Percentiles rank a stretch among this genome's conserved stretches.
These are phyloP conservation scores for Lasiosphaeria ovina DNA, from an alignment of 495 filamentous ascomycete genomes.

Conservation along the genomic window DNA sequence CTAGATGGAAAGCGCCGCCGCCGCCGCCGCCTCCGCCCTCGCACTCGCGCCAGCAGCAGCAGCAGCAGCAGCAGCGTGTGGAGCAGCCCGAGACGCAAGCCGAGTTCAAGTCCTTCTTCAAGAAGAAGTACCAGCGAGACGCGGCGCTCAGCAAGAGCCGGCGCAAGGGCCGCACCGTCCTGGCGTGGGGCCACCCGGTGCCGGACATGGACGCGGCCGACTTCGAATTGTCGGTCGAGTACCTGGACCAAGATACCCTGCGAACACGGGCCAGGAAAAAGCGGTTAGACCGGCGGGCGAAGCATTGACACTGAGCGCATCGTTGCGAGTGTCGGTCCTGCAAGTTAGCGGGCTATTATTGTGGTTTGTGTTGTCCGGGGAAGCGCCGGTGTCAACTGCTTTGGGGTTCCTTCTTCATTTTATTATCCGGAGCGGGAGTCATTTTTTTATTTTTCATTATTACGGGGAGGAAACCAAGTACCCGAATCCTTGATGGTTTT, in stretches of 20 bases:
- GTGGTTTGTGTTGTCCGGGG: no score
- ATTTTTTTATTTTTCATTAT: no score
- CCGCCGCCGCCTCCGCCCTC: constrained; percentile 15
- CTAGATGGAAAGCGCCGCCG: constrained; percentile 10
- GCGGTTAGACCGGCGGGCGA: constrained; percentile 35
- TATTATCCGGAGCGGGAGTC: no score
- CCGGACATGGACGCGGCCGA: constrained; percentile 68
- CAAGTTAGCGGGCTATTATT: no score
- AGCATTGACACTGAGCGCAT: constrained; percentile 18
- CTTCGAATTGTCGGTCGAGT: constrained; percentile 72
- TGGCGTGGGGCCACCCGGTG: constrained; percentile 77
- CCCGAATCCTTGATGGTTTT: no score
- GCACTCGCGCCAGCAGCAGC: constrained; percentile 39
- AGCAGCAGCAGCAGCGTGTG: not conserved
- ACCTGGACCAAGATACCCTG: constrained; percentile 65
- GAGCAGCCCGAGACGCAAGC: constrained; percentile 43
- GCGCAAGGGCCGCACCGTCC: constrained; percentile 48
- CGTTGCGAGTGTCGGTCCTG: no score
- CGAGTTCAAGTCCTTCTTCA: constrained; percentile 84
- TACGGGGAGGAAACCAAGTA: no score
- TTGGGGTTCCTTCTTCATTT: no score
- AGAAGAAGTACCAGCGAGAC: constrained; percentile 71
- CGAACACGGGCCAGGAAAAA: constrained; percentile 62
- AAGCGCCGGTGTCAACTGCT: no score
- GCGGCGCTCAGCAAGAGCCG: constrained; percentile 64